phyloP scores from a whole-genome alignment of 371 early-diverging fungal species.

The Rhizopus arrhizus region DNA sequence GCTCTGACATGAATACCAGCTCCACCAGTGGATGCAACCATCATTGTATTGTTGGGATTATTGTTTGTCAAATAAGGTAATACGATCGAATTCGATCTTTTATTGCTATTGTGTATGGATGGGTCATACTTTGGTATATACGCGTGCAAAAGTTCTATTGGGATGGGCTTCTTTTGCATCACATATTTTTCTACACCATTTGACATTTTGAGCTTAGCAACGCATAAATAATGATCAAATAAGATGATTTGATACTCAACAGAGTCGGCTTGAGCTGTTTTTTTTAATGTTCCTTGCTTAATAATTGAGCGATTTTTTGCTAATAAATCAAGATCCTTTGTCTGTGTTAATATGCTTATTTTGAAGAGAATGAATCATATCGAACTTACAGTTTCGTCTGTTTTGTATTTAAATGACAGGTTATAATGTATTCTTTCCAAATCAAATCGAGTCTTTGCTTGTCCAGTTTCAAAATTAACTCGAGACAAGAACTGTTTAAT shows the following conservation, averaged over 20 bases:
- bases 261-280: conserved; percentile 54
- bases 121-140: conserved; percentile 19
- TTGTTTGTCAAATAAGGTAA: conserved; percentile 15
- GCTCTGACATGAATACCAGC: conserved; percentile 16
- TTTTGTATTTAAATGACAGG: conserved; percentile 49
- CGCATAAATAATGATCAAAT: conserved; percentile 45
- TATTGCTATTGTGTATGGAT: background rate
- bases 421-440: conserved; percentile 44
- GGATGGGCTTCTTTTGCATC: conserved; percentile 67
- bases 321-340: conserved; percentile 40
- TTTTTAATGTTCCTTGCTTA: conserved; percentile 50
- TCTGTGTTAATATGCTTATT: too few species aligned
- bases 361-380: background rate
- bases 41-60: conserved; percentile 6
- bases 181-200: conserved; percentile 37
- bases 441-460: conserved; percentile 45
- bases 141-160: conserved; percentile 65
- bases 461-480: conserved; percentile 47
- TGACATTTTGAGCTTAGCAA: conserved; percentile 39
- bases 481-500: conserved; percentile 72
- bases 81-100: conserved; percentile 29
- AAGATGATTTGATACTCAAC: conserved; percentile 63
- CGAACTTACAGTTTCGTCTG: conserved; percentile 39
- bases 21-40: background rate
- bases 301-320: conserved; percentile 34